These are phyloP conservation scores for Pugionium cornutum DNA, from an alignment of 345 rosid species.

Conservation along the genomic window DNA sequence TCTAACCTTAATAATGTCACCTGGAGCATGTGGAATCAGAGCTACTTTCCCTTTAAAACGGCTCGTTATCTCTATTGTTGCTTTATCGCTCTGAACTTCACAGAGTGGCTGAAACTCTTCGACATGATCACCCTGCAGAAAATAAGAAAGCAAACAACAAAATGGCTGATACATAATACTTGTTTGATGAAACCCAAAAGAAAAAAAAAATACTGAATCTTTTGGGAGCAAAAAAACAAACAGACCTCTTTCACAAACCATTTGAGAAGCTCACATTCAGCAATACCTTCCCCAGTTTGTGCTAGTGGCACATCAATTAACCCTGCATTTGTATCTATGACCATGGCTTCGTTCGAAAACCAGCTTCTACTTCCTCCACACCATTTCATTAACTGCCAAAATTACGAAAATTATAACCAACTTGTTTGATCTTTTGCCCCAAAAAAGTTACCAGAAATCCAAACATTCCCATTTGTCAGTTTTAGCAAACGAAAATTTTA, in stretches of 20 bases:
- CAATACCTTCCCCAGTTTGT: conserved; percentile 98
- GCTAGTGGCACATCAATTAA: conserved; percentile 80
- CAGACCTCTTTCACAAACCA: conserved; percentile 93
- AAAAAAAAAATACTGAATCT: background rate
- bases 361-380: conserved; percentile 40
- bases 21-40: conserved; percentile 61
- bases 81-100: conserved; percentile 98
- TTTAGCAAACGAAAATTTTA: background rate
- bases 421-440: background rate
- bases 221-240: conserved; percentile 5
- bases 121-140: conserved; percentile 70
- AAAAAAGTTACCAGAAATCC: background rate
- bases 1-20: conserved; percentile 81
- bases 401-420: background rate
- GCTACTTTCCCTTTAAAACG: conserved; percentile 85
- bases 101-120: conserved; percentile 96
- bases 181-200: background rate
- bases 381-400: conserved; percentile 38
- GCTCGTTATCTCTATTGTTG: conserved; percentile 91
- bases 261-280: conserved; percentile 89
- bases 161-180: background rate
- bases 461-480: background rate
- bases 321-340: conserved; percentile 44
- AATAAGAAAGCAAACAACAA: conserved; percentile 8
- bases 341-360: conserved; percentile 57